These are phyloP conservation scores for Fusarium nurragi DNA, from an alignment of 2,329 filamentous ascomycete genomes.

Conservation along the genomic window DNA sequence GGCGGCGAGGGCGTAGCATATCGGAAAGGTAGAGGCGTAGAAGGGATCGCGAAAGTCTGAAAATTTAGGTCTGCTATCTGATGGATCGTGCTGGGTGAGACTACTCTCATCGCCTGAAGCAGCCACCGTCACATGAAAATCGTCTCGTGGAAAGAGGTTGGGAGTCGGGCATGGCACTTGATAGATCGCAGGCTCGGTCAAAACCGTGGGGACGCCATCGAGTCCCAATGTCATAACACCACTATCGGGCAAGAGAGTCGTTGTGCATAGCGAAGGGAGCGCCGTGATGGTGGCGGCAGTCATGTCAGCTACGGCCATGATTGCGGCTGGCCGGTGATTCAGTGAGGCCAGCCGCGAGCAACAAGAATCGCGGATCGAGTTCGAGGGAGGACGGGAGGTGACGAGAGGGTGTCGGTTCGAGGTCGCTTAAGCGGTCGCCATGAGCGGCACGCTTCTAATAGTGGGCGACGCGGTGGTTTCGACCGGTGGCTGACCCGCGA, in stretches of 20 bases:
- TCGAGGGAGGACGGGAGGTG: neutral
- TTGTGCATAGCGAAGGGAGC: slow-evolving; percentile 51
- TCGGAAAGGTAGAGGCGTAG: slow-evolving; percentile 91
- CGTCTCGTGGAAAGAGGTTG: slow-evolving; percentile 34
- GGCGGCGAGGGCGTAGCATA: slow-evolving; percentile 90
- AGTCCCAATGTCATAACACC: slow-evolving; percentile 61
- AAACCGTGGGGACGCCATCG: slow-evolving; percentile 63
- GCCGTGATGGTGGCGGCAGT: slow-evolving; percentile 44
- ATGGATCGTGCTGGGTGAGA: slow-evolving; percentile 44
- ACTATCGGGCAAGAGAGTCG: slow-evolving; percentile 55
- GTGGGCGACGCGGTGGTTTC: neutral
- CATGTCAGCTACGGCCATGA: slow-evolving; percentile 38
- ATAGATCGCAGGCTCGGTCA: slow-evolving; percentile 68
- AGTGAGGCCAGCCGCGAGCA: slow-evolving; percentile 43
- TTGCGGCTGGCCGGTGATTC: slow-evolving; percentile 40
- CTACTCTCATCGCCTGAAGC: slow-evolving; percentile 50
- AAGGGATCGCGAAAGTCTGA: slow-evolving; percentile 85
- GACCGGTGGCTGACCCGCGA: slow-evolving; percentile 1
- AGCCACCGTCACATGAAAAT: slow-evolving; percentile 51
- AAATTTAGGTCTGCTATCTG: slow-evolving; percentile 53
- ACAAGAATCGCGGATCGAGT: slow-evolving; percentile 35
- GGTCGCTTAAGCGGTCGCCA: slow-evolving; percentile 38
- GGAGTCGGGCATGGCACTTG: slow-evolving; percentile 46
- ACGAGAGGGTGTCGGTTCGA: slow-evolving; percentile 5
- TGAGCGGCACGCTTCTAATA: slow-evolving; percentile 14